Evolutionary conservation across 139 green algal species (phyloP).

Genomic region (Closterium sp.): DNA sequence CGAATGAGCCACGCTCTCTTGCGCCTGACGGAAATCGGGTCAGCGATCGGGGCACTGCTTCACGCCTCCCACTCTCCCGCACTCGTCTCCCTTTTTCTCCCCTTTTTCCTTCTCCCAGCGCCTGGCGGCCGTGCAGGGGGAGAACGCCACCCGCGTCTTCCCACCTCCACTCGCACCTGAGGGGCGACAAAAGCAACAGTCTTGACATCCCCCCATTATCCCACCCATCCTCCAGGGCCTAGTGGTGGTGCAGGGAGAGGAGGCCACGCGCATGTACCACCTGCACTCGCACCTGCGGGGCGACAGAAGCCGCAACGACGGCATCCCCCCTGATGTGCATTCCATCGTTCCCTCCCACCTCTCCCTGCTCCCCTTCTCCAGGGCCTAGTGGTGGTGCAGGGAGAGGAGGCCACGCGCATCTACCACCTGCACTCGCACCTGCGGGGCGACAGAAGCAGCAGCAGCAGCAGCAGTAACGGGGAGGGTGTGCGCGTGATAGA

Average conservation of each 20-base stretch:
- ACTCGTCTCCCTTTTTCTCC: neutral
- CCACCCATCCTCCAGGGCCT: conserved; percentile 7
- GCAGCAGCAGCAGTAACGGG: neutral
- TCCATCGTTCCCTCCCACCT: too few species aligned
- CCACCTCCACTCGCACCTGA: too few species aligned
- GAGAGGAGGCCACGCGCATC: conserved; percentile 40
- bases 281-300: conserved; percentile 20
- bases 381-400: conserved; percentile 29
- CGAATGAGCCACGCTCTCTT: too few species aligned
- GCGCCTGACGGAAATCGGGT: too few species aligned
- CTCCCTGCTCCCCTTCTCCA: neutral
- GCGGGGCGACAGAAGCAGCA: conserved; percentile 32
- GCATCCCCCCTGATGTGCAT: too few species aligned
- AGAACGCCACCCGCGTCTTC: too few species aligned
- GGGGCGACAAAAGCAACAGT: too few species aligned
- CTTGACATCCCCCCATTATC: too few species aligned
- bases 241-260: conserved; percentile 26
- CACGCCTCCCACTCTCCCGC: too few species aligned
- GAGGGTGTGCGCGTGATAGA: conserved; percentile 15
- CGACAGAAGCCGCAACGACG: conserved; percentile 21
- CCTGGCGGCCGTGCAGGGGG: too few species aligned
- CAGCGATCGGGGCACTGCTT: too few species aligned
- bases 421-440: conserved; percentile 38
- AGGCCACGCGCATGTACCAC: conserved; percentile 23
- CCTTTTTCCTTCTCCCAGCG: neutral